Conservation (phyloP, 192 early-diverging fungal genomes). For the Backusella circina region DNA sequence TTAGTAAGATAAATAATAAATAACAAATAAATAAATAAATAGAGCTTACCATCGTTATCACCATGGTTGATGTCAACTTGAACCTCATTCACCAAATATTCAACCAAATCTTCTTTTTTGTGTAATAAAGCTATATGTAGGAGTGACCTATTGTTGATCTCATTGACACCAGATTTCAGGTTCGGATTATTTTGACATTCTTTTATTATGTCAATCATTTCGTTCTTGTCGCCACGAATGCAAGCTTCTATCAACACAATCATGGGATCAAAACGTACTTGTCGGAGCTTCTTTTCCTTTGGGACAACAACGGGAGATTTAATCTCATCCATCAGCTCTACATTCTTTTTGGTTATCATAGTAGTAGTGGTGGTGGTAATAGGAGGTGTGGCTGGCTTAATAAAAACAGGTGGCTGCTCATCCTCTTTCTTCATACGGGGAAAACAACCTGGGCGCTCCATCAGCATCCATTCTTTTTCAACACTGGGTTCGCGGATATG, state of each 20-base stretch:
- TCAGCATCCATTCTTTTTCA: not conserved
- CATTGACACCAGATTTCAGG: not conserved
- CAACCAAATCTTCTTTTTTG: not conserved
- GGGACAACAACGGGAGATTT: not conserved
- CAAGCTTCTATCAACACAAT: slow-evolving; percentile 13
- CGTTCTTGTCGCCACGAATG: slow-evolving; percentile 5
- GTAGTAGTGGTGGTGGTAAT: too few species aligned
- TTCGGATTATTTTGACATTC: not conserved
- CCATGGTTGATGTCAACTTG: slow-evolving; percentile 9
- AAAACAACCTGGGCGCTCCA: slow-evolving; percentile 1
- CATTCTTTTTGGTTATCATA: not conserved
- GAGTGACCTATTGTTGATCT: not conserved
- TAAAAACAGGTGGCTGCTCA: not conserved
- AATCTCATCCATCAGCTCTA: not conserved
- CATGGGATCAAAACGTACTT: slow-evolving; percentile 12
- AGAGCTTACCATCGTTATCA: slow-evolving; percentile 11
- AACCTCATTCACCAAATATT: not conserved
- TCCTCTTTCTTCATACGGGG: slow-evolving; percentile 1
- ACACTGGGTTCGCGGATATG: not conserved
- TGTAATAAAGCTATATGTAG: slow-evolving; percentile 3
- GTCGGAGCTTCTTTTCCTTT: slow-evolving; percentile 7
- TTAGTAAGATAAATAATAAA: not conserved
- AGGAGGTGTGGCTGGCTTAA: not conserved
- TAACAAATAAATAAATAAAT: not conserved
- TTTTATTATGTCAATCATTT: slow-evolving; percentile 5